phyloP scores from a whole-genome alignment of 2,329 filamentous ascomycete genomes.

The Diplodia scrobiculata region DNA sequence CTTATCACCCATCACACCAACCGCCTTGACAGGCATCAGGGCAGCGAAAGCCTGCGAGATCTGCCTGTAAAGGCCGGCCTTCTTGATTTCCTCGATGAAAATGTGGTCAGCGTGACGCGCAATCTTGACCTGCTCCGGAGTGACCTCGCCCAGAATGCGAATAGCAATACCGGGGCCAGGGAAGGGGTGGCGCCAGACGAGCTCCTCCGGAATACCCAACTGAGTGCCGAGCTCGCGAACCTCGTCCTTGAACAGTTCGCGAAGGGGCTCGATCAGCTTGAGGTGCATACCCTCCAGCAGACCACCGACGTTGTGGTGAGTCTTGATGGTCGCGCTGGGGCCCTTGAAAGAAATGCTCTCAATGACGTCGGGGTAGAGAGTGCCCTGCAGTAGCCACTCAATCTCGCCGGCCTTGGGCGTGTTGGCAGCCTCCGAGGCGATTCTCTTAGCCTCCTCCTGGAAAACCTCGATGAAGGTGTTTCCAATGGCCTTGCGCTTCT shows the following conservation, averaged over 20 bases:
- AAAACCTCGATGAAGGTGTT: constrained; percentile 80
- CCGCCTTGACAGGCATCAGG: constrained; percentile 65
- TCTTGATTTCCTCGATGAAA: constrained; percentile 74
- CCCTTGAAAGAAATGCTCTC: constrained; percentile 74
- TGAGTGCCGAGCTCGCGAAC: constrained; percentile 69
- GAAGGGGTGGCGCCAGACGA: constrained; percentile 78
- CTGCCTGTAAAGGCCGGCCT: constrained; percentile 71
- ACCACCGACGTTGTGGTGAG: constrained; percentile 73
- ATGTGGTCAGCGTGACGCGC: constrained; percentile 76
- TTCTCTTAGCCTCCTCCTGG: constrained; percentile 73
- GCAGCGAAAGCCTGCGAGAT: constrained; percentile 71
- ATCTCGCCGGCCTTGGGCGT: constrained; percentile 72
- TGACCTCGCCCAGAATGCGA: constrained; percentile 82
- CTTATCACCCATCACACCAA: constrained; percentile 71
- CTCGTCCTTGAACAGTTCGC: constrained; percentile 83
- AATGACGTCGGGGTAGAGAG: constrained; percentile 75
- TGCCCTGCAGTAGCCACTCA: constrained; percentile 85
- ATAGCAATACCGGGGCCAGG: constrained; percentile 75
- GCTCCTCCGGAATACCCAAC: constrained; percentile 70
- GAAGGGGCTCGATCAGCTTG: constrained; percentile 75
- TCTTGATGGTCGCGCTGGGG: constrained; percentile 71
- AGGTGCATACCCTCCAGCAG: constrained; percentile 64
- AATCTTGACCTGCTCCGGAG: constrained; percentile 74
- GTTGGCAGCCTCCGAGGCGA: constrained; percentile 70
- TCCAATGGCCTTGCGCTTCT: constrained; percentile 90